Conservation (phyloP, 768 basidiomycete species). For the Pisolithus microcarpus region DNA sequence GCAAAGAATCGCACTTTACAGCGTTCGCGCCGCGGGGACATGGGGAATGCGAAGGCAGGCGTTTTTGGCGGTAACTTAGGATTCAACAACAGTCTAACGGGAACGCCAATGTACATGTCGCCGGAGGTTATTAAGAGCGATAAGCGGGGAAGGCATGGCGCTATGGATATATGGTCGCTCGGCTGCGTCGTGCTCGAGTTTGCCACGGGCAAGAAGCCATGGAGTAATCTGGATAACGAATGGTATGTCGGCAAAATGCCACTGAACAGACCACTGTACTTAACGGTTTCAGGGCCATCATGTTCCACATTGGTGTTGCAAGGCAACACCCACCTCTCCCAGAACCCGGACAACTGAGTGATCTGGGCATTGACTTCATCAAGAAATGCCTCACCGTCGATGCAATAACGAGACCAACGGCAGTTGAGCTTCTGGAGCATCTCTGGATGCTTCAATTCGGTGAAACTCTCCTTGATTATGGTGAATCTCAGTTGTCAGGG, state of each 20-base stretch:
- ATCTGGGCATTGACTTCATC: slow-evolving; percentile 88
- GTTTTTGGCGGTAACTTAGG: slow-evolving; percentile 34
- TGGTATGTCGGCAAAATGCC: slow-evolving; percentile 51
- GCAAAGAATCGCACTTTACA: slow-evolving; percentile 82
- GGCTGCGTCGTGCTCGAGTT: slow-evolving; percentile 98
- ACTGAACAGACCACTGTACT: neutral
- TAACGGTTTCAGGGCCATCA: slow-evolving; percentile 75
- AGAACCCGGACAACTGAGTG: slow-evolving; percentile 82
- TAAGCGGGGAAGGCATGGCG: slow-evolving; percentile 77
- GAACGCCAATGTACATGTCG: slow-evolving; percentile 99
- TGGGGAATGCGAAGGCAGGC: slow-evolving; percentile 29
- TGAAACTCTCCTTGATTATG: slow-evolving; percentile 60
- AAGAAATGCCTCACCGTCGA: slow-evolving; percentile 87
- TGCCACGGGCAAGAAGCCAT: slow-evolving; percentile 94
- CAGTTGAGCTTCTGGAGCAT: slow-evolving; percentile 78
- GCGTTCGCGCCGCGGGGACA: slow-evolving; percentile 55
- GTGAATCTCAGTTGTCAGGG: slow-evolving; percentile 52
- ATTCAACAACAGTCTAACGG: slow-evolving; percentile 83
- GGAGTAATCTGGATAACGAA: slow-evolving; percentile 99
- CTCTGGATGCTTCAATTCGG: slow-evolving; percentile 86
- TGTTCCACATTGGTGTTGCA: slow-evolving; percentile 98
- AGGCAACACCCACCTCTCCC: slow-evolving; percentile 95
- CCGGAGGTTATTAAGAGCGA: slow-evolving; percentile 98
- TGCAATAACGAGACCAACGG: slow-evolving; percentile 74
- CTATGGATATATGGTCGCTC: slow-evolving; percentile 98